Evolutionary conservation across 208 protist genomes (phyloP).

Genomic region (Acanthamoeba healyi): DNA sequence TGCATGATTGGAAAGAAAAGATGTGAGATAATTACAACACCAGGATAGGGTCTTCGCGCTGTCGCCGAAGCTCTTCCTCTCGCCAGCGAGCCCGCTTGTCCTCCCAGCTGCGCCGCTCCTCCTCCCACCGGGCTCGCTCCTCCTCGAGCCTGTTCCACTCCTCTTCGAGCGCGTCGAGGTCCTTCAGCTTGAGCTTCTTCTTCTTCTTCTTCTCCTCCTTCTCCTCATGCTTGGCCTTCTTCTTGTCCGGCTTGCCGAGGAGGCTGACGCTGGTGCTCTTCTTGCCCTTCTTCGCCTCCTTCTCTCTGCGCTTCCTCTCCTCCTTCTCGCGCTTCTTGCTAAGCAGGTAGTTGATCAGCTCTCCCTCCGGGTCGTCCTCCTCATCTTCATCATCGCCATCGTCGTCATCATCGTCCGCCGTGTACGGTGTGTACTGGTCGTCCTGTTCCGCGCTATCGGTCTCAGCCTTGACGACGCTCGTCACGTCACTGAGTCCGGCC

Average conservation of each 20-base stretch:
- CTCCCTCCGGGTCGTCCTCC: background rate
- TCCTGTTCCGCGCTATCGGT: background rate
- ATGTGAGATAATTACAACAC: background rate
- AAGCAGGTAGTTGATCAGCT: background rate
- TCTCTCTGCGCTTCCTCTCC: background rate
- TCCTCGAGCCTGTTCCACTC: background rate
- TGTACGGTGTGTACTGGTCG: background rate
- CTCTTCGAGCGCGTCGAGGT: background rate
- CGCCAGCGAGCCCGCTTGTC: background rate
- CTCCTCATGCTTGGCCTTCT: background rate
- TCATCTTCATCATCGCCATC: slow-evolving; percentile 33
- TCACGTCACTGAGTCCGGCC: background rate
- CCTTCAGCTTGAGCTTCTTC: slow-evolving; percentile 42
- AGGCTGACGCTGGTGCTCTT: background rate
- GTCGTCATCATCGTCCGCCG: background rate
- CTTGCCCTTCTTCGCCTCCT: background rate
- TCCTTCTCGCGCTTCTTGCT: slow-evolving; percentile 1
- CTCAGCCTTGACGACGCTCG: background rate
- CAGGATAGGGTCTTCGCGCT: background rate
- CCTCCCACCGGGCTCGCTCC: background rate
- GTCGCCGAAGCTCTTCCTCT: background rate
- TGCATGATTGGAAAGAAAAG: background rate
- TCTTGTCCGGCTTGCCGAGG: background rate
- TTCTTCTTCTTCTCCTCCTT: background rate
- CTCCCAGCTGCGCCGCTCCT: background rate